Evolutionary conservation across 495 filamentous ascomycete genomes (phyloP).

Genomic region (Choiromyces venosus): DNA sequence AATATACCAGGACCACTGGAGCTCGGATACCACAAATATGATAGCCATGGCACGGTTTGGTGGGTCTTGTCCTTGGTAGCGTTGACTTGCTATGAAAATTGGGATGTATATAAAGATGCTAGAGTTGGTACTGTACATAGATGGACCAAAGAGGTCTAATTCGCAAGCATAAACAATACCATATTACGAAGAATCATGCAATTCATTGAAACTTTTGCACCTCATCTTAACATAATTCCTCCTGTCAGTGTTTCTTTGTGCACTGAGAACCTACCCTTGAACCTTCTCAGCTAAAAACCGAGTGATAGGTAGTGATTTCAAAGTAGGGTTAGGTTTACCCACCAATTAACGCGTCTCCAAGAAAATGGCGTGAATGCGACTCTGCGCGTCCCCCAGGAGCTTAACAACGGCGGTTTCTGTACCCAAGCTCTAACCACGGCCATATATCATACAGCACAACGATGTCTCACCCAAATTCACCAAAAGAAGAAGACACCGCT

Average conservation of each 20-base stretch:
- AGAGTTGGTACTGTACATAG: background rate
- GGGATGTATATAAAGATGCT: background rate
- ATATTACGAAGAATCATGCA: background rate
- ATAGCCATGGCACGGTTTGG: background rate
- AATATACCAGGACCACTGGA: background rate
- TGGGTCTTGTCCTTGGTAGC: background rate
- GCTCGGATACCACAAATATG: background rate
- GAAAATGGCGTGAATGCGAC: background rate
- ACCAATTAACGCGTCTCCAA: constrained; percentile 29
- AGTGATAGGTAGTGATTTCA: background rate
- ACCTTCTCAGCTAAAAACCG: background rate
- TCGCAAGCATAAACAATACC: background rate
- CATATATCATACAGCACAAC: background rate
- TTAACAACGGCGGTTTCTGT: constrained; percentile 15
- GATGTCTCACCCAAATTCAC: constrained; percentile 20
- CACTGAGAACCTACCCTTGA: background rate
- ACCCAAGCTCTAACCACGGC: background rate
- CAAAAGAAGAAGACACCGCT: constrained; percentile 26
- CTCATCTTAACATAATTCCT: background rate
- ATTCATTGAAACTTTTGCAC: background rate
- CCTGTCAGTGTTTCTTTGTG: background rate
- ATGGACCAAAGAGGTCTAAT: background rate
- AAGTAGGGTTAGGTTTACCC: background rate
- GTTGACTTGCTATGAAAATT: background rate
- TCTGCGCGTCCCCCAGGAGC: background rate